A percentile compares a stretch with the other conserved stretches of the same genome.
phyloP scores from a whole-genome alignment of 495 filamentous ascomycete species.

The Xylaria grammica region DNA sequence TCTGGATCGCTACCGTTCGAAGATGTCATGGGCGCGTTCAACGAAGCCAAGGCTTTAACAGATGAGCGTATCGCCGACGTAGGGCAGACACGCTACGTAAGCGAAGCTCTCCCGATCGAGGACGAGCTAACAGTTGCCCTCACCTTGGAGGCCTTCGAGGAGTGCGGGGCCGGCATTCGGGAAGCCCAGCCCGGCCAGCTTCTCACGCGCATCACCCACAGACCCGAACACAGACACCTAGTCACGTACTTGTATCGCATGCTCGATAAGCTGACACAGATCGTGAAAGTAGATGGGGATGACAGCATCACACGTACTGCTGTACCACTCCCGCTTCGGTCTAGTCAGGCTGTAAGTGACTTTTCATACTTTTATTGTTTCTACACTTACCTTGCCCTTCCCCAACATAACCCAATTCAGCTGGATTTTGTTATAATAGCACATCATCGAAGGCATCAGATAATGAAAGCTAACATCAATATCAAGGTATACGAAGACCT shows the following conservation, averaged over 20 bases:
- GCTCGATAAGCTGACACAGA: constrained; percentile 45
- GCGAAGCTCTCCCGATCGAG: background rate
- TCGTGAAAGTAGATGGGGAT: constrained; percentile 44
- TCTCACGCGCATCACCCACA: constrained; percentile 43
- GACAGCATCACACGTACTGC: constrained; percentile 9
- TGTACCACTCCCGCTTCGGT: background rate
- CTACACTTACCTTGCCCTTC: too few relatives aligned
- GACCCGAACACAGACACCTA: constrained; percentile 44
- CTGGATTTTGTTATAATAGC: too few relatives aligned
- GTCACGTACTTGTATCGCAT: constrained; percentile 51
- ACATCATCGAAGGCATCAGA: too few relatives aligned
- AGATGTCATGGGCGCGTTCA: constrained; percentile 27
- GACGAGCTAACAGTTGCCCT: constrained; percentile 44
- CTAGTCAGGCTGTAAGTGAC: too few relatives aligned
- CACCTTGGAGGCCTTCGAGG: constrained; percentile 31
- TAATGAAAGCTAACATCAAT: too few relatives aligned
- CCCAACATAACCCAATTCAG: too few relatives aligned
- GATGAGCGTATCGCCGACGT: constrained; percentile 46
- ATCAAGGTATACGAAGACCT: background rate
- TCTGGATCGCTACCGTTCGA: constrained; percentile 27
- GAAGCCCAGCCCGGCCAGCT: constrained; percentile 42
- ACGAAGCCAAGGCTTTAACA: constrained; percentile 29
- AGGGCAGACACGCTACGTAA: constrained; percentile 37
- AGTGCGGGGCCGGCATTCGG: constrained; percentile 37
- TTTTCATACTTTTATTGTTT: too few relatives aligned